phyloP scores from a whole-genome alignment of 306 rosid species.

The Cicer yamashitae region DNA sequence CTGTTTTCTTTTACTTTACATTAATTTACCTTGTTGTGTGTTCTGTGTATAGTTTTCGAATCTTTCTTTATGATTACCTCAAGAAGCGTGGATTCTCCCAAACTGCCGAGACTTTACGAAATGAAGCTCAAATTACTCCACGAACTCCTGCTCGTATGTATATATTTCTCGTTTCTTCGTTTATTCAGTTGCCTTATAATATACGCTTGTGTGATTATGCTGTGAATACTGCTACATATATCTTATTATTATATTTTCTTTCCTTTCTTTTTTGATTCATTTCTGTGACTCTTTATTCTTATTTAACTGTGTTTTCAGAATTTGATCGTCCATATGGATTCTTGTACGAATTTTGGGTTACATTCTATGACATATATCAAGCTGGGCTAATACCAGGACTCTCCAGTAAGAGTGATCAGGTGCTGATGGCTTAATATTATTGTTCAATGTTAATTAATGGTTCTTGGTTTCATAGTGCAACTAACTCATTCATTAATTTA shows the following conservation, averaged over 20 bases:
- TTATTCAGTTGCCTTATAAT: background rate
- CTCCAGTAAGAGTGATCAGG: background rate
- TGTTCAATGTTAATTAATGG: conserved; percentile 1
- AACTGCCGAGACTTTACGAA: background rate
- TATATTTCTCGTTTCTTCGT: too few relatives aligned
- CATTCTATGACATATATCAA: background rate
- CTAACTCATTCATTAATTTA: background rate
- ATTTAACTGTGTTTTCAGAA: background rate
- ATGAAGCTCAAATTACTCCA: background rate
- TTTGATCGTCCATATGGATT: background rate
- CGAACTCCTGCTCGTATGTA: background rate
- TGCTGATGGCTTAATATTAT: background rate
- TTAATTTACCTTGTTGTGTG: background rate
- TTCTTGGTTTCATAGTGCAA: background rate
- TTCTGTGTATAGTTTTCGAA: background rate
- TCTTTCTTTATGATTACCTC: background rate
- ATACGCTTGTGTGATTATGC: background rate
- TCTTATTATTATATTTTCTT: background rate
- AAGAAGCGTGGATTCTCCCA: background rate
- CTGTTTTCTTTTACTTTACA: background rate
- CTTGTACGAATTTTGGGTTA: background rate
- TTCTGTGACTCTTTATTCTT: background rate
- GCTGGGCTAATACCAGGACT: too few relatives aligned
- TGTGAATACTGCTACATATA: background rate
- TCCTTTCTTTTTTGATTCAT: background rate